Percentiles rank a stretch among this genome's conserved stretches.
phyloP scores from a whole-genome alignment of 1,284 basidiomycete species.

The Inonotus obliquus region DNA sequence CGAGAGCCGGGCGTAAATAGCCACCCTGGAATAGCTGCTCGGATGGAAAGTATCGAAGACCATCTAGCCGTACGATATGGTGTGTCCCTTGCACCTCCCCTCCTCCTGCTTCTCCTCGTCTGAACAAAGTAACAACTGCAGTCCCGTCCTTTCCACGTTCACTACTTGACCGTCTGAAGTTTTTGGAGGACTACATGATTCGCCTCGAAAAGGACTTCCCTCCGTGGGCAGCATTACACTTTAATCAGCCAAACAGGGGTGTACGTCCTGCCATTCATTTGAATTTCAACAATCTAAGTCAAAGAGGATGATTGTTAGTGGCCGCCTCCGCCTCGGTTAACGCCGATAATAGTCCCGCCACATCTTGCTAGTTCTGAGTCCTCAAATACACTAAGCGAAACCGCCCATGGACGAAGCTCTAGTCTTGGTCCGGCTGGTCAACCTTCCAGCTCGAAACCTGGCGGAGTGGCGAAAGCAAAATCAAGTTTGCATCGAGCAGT shows the following conservation, averaged over 20 bases:
- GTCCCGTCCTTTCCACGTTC: slow-evolving; percentile 66
- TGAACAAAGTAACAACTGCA: slow-evolving; percentile 26
- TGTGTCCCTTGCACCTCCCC: slow-evolving; percentile 25
- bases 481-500: slow-evolving; percentile 72
- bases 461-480: slow-evolving; percentile 24
- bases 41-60: slow-evolving; percentile 58
- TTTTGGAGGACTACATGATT: slow-evolving; percentile 70
- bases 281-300: neutral
- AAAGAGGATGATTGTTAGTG: slow-evolving; percentile 40
- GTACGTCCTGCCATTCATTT: slow-evolving; percentile 39
- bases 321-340: slow-evolving; percentile 72
- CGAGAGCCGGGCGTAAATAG: slow-evolving; percentile 33
- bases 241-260: slow-evolving; percentile 73
- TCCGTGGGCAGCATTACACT: slow-evolving; percentile 78
- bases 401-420: slow-evolving; percentile 13
- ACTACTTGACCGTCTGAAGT: slow-evolving; percentile 57
- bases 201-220: slow-evolving; percentile 73
- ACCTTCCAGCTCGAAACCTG: slow-evolving; percentile 7
- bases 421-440: neutral
- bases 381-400: slow-evolving; percentile 14
- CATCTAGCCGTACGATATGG: slow-evolving; percentile 72
- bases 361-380: slow-evolving; percentile 36
- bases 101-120: neutral
- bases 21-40: slow-evolving; percentile 57
- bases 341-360: slow-evolving; percentile 67